Conservation (phyloP, 352 stramenopile species). For the Globisporangium emineosum region DNA sequence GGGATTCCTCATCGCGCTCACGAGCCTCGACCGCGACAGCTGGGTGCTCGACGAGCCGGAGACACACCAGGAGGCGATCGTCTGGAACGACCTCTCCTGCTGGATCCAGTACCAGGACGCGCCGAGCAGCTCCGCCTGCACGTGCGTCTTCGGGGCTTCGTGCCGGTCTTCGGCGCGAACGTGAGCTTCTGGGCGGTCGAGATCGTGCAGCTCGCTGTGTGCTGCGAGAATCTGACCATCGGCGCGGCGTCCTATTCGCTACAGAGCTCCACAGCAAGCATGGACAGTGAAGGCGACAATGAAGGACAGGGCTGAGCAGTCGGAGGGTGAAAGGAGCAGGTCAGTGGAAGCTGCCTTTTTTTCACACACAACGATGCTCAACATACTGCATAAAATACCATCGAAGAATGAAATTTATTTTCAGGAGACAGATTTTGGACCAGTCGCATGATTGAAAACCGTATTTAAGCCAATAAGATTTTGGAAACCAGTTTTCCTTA, state of each 20-base stretch:
- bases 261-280: too few species aligned
- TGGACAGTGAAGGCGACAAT: too few species aligned
- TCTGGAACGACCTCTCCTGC: constrained; percentile 17
- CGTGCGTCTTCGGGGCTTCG: constrained; percentile 11
- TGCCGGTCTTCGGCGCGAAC: not conserved
- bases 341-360: too few species aligned
- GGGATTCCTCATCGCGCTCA: not conserved
- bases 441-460: too few species aligned
- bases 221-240: constrained; percentile 11
- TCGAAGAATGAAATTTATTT: too few species aligned
- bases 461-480: too few species aligned
- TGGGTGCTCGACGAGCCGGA: constrained; percentile 2
- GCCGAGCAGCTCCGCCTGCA: not conserved
- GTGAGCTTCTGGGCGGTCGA: constrained; percentile 14
- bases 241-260: constrained; percentile 7
- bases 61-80: not conserved
- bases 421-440: too few species aligned
- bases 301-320: too few species aligned
- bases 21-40: constrained; percentile 7
- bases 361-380: too few species aligned
- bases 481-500: too few species aligned
- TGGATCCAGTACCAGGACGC: constrained; percentile 16
- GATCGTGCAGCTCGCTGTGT: constrained; percentile 13
- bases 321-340: too few species aligned
- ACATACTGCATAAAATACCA: too few species aligned